phyloP scores from a whole-genome alignment of 371 early-diverging fungal species.

The Vairimorpha ceranae region DNA sequence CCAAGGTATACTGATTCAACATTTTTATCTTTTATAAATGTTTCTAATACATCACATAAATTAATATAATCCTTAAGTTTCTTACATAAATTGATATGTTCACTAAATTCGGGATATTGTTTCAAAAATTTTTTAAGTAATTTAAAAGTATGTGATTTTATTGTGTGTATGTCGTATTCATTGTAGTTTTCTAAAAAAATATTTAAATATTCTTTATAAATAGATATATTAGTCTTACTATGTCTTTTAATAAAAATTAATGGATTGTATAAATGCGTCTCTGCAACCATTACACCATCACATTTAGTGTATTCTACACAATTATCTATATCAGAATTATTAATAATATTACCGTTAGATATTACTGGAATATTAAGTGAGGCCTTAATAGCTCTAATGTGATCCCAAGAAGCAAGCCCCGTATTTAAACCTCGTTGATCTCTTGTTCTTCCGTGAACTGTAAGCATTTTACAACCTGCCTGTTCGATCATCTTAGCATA shows the following conservation, averaged over 20 bases:
- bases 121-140: slow-evolving; percentile 27
- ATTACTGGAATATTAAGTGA: slow-evolving; percentile 76
- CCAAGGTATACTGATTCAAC: not conserved
- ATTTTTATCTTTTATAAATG: not conserved
- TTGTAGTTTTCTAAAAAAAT: slow-evolving; percentile 28
- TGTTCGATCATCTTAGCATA: slow-evolving; percentile 91
- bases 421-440: slow-evolving; percentile 90
- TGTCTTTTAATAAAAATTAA: slow-evolving; percentile 66
- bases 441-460: slow-evolving; percentile 86
- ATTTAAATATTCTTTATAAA: slow-evolving; percentile 47
- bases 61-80: slow-evolving; percentile 14
- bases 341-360: slow-evolving; percentile 91
- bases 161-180: slow-evolving; percentile 5
- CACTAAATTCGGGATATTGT: not conserved
- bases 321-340: slow-evolving; percentile 73
- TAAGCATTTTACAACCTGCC: slow-evolving; percentile 74
- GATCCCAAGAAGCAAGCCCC: slow-evolving; percentile 90
- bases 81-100: slow-evolving; percentile 26
- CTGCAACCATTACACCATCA: slow-evolving; percentile 85
- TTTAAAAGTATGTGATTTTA: slow-evolving; percentile 53
- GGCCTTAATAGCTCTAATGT: slow-evolving; percentile 78
- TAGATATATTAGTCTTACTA: slow-evolving; percentile 20
- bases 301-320: slow-evolving; percentile 80
- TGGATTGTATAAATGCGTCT: slow-evolving; percentile 57
- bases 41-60: not conserved